Percentiles rank a stretch among this genome's conserved stretches.
Evolutionary conservation across 257 asterid genomes (phyloP).

Genomic region (Solanum bulbocastanum): DNA sequence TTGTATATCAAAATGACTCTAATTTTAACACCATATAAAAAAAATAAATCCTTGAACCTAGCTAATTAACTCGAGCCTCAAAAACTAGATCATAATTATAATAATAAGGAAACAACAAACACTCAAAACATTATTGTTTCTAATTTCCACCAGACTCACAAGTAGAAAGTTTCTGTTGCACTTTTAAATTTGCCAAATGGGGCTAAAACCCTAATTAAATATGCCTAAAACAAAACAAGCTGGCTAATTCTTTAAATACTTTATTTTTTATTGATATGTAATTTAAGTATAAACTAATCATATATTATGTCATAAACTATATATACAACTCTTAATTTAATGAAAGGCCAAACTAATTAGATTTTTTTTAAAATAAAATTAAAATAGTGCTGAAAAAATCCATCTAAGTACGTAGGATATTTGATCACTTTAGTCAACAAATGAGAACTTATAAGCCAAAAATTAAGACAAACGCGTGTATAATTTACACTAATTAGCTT

Average conservation of each 20-base stretch:
- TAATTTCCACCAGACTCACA: not conserved
- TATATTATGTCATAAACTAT: not conserved
- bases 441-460: slow-evolving; percentile 20
- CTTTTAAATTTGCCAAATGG: not conserved
- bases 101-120: not conserved
- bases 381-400: not conserved
- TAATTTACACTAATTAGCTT: not conserved
- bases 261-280: not conserved
- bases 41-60: not conserved
- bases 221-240: not conserved
- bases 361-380: not conserved
- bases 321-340: not conserved
- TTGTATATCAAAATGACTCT: not conserved
- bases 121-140: not conserved
- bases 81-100: not conserved
- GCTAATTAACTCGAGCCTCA: not conserved
- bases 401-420: not conserved
- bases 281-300: not conserved
- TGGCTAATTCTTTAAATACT: not conserved
- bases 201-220: not conserved
- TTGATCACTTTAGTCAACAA: slow-evolving; percentile 21
- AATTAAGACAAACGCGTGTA: slow-evolving; percentile 33
- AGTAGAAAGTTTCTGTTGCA: not conserved
- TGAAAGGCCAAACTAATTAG: not conserved
- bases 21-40: not conserved